phyloP scores from a whole-genome alignment of 108 stramenopile species.

The Schizochytrium sp. region DNA sequence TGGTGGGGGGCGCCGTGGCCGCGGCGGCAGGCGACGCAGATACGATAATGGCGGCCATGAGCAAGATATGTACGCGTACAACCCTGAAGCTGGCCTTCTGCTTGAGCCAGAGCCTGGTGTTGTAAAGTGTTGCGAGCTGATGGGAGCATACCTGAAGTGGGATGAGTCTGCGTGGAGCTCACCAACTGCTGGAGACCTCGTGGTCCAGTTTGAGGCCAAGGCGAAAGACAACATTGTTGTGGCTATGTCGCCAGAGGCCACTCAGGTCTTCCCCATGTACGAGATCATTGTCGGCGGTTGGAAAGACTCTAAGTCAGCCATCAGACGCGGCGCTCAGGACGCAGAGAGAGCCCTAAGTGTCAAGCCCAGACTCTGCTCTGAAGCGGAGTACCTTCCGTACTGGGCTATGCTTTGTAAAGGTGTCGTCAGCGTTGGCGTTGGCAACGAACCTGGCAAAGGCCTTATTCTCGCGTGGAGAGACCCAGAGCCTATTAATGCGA shows the following conservation, averaged over 20 bases:
- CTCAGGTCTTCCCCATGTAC: constrained; percentile 42
- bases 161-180: constrained; percentile 17
- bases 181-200: not conserved
- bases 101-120: constrained; percentile 16
- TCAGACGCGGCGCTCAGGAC: constrained; percentile 19
- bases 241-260: constrained; percentile 42
- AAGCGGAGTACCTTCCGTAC: constrained; percentile 3
- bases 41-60: not conserved
- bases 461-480: constrained; percentile 35
- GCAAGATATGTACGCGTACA: not conserved
- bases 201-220: constrained; percentile 57
- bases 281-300: constrained; percentile 53
- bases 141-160: constrained; percentile 59
- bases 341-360: constrained; percentile 49
- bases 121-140: constrained; percentile 1
- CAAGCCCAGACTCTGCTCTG: constrained; percentile 29
- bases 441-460: constrained; percentile 25
- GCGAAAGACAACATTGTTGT: constrained; percentile 34
- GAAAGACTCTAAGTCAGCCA: constrained; percentile 53
- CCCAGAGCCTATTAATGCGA: not conserved
- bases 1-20: not conserved
- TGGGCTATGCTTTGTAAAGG: constrained; percentile 28
- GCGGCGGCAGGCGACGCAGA: constrained; percentile 10
- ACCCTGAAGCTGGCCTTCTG: not conserved
- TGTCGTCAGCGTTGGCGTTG: constrained; percentile 30